Conservation (phyloP, 2,329 filamentous ascomycete genomes). For the Alternaria infectoria region DNA sequence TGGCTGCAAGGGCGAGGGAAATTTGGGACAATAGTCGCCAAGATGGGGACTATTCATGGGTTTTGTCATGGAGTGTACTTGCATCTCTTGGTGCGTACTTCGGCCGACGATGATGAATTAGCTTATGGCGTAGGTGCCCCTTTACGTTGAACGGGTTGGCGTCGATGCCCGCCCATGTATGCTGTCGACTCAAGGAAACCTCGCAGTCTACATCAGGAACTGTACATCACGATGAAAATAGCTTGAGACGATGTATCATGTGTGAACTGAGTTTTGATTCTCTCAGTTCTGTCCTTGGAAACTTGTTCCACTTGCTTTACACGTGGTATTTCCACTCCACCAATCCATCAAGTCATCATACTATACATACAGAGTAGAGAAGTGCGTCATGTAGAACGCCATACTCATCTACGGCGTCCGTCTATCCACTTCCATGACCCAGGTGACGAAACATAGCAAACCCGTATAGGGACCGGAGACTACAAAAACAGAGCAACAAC, state of each 20-base stretch:
- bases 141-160: not conserved
- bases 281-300: not conserved
- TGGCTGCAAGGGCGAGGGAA: slow-evolving; percentile 1
- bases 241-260: not conserved
- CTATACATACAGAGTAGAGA: slow-evolving; percentile 38
- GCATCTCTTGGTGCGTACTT: not conserved
- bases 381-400: slow-evolving; percentile 28
- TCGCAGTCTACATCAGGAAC: not conserved
- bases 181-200: not conserved
- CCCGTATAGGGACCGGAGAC: not conserved
- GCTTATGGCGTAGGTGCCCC: not conserved
- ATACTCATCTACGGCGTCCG: slow-evolving; percentile 12
- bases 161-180: not conserved
- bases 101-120: not conserved
- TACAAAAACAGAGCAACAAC: slow-evolving; percentile 9
- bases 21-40: not conserved
- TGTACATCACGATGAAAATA: not conserved
- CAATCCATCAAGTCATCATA: slow-evolving; percentile 13
- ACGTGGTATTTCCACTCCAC: slow-evolving; percentile 5
- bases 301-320: slow-evolving; percentile 4
- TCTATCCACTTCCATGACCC: slow-evolving; percentile 23
- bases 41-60: not conserved
- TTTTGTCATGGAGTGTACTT: not conserved
- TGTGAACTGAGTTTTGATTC: not conserved
- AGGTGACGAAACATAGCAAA: slow-evolving; percentile 16